Evolutionary conservation across 805 yeast genomes (phyloP), one percentile per base, ranked within the genome.

Genomic region (Candida ortonii): DNA sequence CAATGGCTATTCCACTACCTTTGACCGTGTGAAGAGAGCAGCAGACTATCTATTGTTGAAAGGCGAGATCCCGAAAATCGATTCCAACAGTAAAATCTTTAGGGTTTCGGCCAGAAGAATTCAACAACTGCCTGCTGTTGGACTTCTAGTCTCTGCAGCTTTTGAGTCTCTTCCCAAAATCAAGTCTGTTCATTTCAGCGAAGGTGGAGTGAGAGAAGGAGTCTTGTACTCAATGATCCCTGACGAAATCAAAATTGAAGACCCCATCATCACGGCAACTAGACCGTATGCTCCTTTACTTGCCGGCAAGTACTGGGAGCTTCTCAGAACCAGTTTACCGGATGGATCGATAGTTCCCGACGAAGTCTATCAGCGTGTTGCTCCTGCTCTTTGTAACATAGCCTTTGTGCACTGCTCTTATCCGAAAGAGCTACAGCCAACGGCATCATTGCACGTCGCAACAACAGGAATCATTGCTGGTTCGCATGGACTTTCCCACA

Each of bases 181-280:
- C 25, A 74, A 74, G 46, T 71, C 80, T 2, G 70, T 83, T 17
- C 76, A 80, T 46, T 83, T 83, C 54, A 71, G 80, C 37, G 87
- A 82, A 54, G 88, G 87, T 44, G 88, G 88, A 38, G 80, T 82
- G 15, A 67, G 90, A 46, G 90, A 83, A 59, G 90, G 90, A 41
- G 77, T 79, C 2, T 50, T 84, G 22, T 83, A 76, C 52, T 75
- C 83, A 6, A 70, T 71, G 49, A 61, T 83, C 22, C 78, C 86
- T 14, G 61, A 69, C 14, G 67, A 67, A 22, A 66, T 81, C 19
- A 70, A 81, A 41, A 59, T 71, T 3, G 80, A 80, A 49, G 90
- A 83, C 47, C 93, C 93, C 5, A 50, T 83, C 16, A 48, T 78
- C 14, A 75, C 82, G 3, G 84, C 87, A 3, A 75, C 90, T 4